Base-by-base conservation (phyloP, 139 green algal genomes). In the Haematococcus lacustris region DNA sequence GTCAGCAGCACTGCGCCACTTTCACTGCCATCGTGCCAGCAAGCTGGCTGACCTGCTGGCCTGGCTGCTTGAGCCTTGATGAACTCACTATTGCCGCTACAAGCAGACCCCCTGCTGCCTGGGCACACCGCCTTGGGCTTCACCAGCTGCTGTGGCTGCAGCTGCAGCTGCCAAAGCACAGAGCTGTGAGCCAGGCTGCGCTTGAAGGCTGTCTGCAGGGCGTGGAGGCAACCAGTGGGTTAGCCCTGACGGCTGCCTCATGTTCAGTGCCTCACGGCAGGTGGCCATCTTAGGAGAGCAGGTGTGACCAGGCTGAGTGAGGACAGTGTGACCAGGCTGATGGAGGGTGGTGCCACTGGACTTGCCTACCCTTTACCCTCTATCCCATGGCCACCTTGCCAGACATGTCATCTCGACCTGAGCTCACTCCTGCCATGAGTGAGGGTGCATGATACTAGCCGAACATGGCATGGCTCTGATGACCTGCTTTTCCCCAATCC, bases 231-330 rank as follows among this genome's bases (percentile, higher is more conserved):
- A 98, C 81, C 38, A 37, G 26, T 98, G 94, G 94, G 86, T 82
- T 17, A 95, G 87, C 7, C 94, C 94, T 0, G 67, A 51, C 0
- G 94, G 94, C 38, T 98, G 94, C 81, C 83, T 98, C 40, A 97
- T 98, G 92, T 97, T 98, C 73, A 93, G 89, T 0, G 66, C 87
- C 17, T 59, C 70, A 3, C 78, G 75, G 51, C 68, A 50, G 33
- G 76, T 91, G 62, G 51, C 57, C 33, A 66, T 84, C 0, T 57
- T 86, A 1, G 53, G 53, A 21, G 21, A 21, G 33, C 53, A 64
- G 21, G 53, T 64, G 53, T 9, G 26, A 9, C 43, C 9, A 9
- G 43, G 9, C 9, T 17, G 43, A 9, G 9, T 53, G 43, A 28
- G 9, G 43, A 28, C 17, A 17, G 9, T 53, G 43, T 53, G 9